Evolutionary conservation across 257 asterid species (phyloP), one percentile per base, ranked within the genome.

Genomic region (Fraxinus quadrangulata): DNA sequence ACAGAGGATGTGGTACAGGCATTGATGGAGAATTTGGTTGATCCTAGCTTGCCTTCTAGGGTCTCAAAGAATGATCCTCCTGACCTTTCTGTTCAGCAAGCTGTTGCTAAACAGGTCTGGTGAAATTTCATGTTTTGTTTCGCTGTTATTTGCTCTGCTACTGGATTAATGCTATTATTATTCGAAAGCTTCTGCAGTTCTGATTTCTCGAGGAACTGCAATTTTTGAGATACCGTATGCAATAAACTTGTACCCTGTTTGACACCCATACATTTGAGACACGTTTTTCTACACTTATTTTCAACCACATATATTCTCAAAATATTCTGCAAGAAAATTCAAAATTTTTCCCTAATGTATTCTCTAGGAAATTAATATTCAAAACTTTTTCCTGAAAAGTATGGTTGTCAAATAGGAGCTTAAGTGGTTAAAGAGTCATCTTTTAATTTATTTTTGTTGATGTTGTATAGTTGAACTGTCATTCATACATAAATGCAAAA

Each of bases 51-150:
- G 82, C 91, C 91, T 67, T 47, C 49, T 65, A 75, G 12, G 80
- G 67, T 56, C 19, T 77, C 85, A 21, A 6, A 6, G 42, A 45
- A 59, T 54, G 80, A 73, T 11, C 80, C 88, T 77, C 92, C 93
- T 17, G 33, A 85, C 8, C 63, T 79, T 66, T 71, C 80, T n/a
- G 68, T 70, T 54, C 92, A 85, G 69, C 71, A 61, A 6, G 72
- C 83, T 33, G 87, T 92, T 66, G 92, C 94, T 75, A 85, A 72
- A 83, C 97, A 92, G 96, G 97, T 92, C 24, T 45, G 6, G 21
- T 76, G 26, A 21, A 56, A 19, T 19, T n/a, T 19, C 66, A 5
- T n/a, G 66, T 26, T 78, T 37, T 39, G 17, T 83, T 49, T 36
- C n/a, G 68, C 5, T 72, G 36, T 72, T 33, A 17, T 75, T 51